phyloP scores from a whole-genome alignment of 768 basidiomycete species.

The Inosperma sp. region DNA sequence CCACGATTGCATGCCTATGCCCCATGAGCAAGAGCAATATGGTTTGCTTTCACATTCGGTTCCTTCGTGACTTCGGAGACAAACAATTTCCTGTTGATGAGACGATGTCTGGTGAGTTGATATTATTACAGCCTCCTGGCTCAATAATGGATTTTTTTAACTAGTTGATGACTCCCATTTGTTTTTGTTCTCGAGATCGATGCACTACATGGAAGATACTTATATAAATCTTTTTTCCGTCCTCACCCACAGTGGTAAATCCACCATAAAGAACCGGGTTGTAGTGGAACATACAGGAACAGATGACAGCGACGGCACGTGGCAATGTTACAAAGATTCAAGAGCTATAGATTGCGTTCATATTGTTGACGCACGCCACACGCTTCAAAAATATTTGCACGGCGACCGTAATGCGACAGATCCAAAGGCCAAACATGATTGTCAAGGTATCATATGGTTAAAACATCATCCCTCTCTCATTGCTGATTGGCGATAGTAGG shows the following conservation, averaged over 20 bases:
- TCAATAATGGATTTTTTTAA: neutral
- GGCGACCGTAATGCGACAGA: conserved; percentile 7
- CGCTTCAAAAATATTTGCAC: conserved; percentile 6
- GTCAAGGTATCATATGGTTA: neutral
- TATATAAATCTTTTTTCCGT: conserved; percentile 11
- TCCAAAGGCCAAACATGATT: neutral
- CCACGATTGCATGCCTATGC: neutral
- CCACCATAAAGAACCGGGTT: conserved; percentile 11
- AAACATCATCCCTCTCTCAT: neutral
- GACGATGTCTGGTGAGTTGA: neutral
- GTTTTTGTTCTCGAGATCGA: neutral
- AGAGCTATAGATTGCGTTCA: conserved; percentile 1
- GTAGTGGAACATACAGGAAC: conserved; percentile 11
- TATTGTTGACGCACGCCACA: conserved; percentile 6
- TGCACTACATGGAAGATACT: neutral
- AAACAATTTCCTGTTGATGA: neutral
- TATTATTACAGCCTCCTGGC: neutral
- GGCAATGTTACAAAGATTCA: conserved; percentile 11
- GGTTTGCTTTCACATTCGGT: conserved; percentile 2
- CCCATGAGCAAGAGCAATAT: neutral
- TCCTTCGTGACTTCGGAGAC: conserved; percentile 1
- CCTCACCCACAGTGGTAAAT: neutral
- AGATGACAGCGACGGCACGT: conserved; percentile 10
- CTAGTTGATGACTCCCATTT: neutral
- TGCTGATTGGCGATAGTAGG: neutral